Evolutionary conservation across 257 asterid genomes (phyloP), one percentile per base, ranked within the genome.

Genomic region (Cruciata laevipes): DNA sequence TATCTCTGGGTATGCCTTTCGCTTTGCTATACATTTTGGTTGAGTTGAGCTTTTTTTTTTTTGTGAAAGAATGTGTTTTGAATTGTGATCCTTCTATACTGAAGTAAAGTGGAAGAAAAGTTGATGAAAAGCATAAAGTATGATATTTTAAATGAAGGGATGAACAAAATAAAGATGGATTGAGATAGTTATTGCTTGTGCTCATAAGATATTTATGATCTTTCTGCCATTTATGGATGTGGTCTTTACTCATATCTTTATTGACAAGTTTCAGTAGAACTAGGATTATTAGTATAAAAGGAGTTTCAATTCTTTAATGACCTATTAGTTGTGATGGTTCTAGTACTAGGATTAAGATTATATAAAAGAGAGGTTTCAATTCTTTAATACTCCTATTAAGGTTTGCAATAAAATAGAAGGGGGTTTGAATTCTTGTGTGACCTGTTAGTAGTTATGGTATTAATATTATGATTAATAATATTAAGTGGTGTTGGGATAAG

Each of bases 1-100:
- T 90, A 78, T 77, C 81, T 93, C 18, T 93, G 97, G 99, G 99
- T 93, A 88, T 62, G 84, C 38, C 21, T 14, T 24, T 64, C 6
- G 40, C 1, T 37, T 37, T 37, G 40, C 40, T 37, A 37, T 37
- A 37, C 7, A 0, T 37, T 9, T 11, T 37, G 42, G 2, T 37
- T 37, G 11, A 37, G n/a, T n/a, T 37, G 42, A 37, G 42, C 8
- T 37, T 37, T 40, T 24, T 25, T 5, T 63, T 37, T n/a, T n/a
- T 23, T 14, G 69, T 40, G 14, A 7, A 13, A 3, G 20, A 18
- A 6, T 13, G 4, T 25, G 33, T 44, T 40, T 40, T 12, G 42
- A 37, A 37, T 37, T 7, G 13, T 6, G 42, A 37, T 37, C 8
- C 40, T 35, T 35, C 40, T 35, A 35, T 35, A 1, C 6, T 6